Evolutionary conservation across 1,284 basidiomycete species (phyloP), one percentile per base, ranked within the genome.

Genomic region (Ustilago nuda): DNA sequence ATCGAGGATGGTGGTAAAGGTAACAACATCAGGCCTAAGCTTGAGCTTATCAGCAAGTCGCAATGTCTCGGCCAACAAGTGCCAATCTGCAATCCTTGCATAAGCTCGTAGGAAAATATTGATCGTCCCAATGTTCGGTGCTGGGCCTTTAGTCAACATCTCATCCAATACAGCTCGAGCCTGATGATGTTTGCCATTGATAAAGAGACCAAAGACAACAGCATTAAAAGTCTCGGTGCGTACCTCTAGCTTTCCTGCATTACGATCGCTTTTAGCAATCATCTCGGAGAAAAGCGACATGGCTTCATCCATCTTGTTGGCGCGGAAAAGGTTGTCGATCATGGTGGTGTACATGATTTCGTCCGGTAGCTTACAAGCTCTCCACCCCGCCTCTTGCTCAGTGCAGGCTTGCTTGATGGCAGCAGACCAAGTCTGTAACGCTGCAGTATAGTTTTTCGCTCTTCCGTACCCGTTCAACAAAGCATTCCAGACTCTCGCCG

Each of bases 1-100:
- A 43, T 84, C 82, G 27, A 84, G 75, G 17, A 83, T 54, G 2
- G 81, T 84, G 11, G 82, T 84, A 35, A 76, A 83, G 0, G 82
- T 83, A 19, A 81, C 67, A 8, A 82, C 80, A 52, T 84, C 82
- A 8, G 82, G 81, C 11, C 37, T 63, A 6, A 81, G 62, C 19
- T 60, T 50, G 46, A 74, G 61, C 39, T 57, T 53, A 11, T 56
- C 66, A 23, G 82, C 80, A 2, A 57, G 27, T 4, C 79, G 75
- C 32, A 84, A 50, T 11, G 66, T 64, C 15, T 56, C 54, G 1
- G 73, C 76, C 12, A 84, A 56, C 9, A 68, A 55, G 17, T 54
- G 48, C 11, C 79, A 51, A 36, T 83, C 66, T 3, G 70, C 66
- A 3, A 64, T n/a, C 12, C 81, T 59, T 11, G 66, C 76, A 33